Evolutionary conservation across 139 green algal genomes (phyloP).

Genomic region (Deuterostichococcus epilithicus): DNA sequence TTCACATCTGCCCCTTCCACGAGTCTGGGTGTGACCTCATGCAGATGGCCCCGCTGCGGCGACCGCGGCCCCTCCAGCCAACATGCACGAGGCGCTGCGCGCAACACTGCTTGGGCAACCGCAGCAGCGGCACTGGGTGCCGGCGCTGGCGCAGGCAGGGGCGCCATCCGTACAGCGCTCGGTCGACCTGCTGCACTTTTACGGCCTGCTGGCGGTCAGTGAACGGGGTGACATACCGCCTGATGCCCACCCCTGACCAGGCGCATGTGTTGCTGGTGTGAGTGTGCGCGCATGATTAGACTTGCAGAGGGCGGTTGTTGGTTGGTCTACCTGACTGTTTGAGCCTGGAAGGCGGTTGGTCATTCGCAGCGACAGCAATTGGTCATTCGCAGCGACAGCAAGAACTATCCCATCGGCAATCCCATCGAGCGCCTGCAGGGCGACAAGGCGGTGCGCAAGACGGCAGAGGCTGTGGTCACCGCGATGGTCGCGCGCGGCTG

Average conservation of each 20-base stretch:
- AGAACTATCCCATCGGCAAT: constrained; percentile 7
- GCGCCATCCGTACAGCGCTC: constrained; percentile 26
- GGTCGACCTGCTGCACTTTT: constrained; percentile 21
- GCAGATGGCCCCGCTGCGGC: background rate
- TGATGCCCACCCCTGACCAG: background rate
- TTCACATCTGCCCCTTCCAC: too few species aligned
- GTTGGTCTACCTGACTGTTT: too few species aligned
- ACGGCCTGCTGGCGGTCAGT: constrained; percentile 13
- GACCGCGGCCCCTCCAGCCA: background rate
- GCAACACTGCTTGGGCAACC: constrained; percentile 10
- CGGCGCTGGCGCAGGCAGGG: constrained; percentile 13
- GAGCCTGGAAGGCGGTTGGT: too few species aligned
- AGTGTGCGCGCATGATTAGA: too few species aligned
- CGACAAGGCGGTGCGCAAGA: too few species aligned
- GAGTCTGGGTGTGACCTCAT: too few species aligned
- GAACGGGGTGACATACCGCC: too few species aligned
- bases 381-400: too few species aligned
- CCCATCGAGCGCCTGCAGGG: background rate
- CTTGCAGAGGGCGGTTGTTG: too few species aligned
- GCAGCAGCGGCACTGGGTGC: constrained; percentile 8
- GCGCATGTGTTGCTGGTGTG: too few species aligned
- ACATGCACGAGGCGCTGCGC: constrained; percentile 38
- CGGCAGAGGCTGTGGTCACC: background rate
- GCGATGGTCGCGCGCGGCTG: constrained; percentile 53
- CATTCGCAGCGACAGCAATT: too few species aligned